Evolutionary conservation across 164 flowering plant genomes (phyloP), one percentile per base, ranked within the genome.

Genomic region (Nymphaea colorata): DNA sequence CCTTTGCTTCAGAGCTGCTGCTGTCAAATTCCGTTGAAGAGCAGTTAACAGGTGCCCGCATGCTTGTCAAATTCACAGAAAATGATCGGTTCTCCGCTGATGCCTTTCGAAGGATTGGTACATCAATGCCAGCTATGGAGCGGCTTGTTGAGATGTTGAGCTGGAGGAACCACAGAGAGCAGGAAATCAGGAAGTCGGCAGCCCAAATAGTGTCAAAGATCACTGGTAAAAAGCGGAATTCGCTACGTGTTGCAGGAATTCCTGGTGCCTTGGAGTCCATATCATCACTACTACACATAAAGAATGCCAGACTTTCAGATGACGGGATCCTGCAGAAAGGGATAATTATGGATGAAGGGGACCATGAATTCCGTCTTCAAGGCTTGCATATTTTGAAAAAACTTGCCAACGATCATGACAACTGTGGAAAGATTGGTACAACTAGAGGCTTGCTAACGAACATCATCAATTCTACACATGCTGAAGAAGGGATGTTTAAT

Each of bases 221-320:
- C 8, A 87, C 95, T 2, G 86, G 95, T 3, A 88, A 89, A 75
- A 89, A 85, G 74, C 97, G 87, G 69, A 89, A 94, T 64, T 80
- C 93, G 2, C 82, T 89, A 2, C 80, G 95, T 4, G 90, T 94
- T 25, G 90, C 97, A 6, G 97, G 93, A 42, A 86, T 94, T 59
- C 86, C 97, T 0, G 97, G 98, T 6, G 91, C 97, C 0, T 80
- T 94, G 88, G 96, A 94, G 64, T 89, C 97, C 44, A 89, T 94
- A 55, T 88, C 98, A 17, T 88, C 92, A 6, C 73, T 94, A 66
- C 88, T 94, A 4, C 69, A 25, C 36, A 25, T 25, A 25, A 0
- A 0, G 0, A 25, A 25, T 25, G 36, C 36, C 36, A 25, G 36
- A 25, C 36, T 25, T 25, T 25, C 36, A 25, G 36, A 25, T 25